phyloP scores from a whole-genome alignment of 805 yeast species.

The Hanseniaspora singularis region DNA sequence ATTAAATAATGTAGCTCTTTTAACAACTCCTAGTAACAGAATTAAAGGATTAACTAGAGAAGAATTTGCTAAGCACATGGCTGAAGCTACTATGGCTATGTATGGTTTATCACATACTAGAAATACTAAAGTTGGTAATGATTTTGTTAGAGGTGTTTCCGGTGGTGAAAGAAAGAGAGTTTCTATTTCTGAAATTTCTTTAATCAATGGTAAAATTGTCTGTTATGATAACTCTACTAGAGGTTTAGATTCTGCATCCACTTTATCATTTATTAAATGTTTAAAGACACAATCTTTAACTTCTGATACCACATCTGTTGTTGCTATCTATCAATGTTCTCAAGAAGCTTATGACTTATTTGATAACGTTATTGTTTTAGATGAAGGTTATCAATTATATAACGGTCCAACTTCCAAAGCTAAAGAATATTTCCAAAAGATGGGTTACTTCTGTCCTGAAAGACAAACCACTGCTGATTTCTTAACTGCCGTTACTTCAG shows the following conservation, averaged over 20 bases:
- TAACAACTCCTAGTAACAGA: conserved; percentile 47
- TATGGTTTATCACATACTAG: conserved; percentile 44
- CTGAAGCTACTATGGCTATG: conserved; percentile 43
- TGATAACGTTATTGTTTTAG: conserved; percentile 41
- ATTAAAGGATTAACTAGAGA: conserved; percentile 41
- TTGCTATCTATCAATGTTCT: conserved; percentile 52
- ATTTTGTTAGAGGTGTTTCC: conserved; percentile 55
- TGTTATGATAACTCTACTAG: conserved; percentile 55
- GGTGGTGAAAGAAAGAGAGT: conserved; percentile 71
- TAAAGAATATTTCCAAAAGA: conserved; percentile 36
- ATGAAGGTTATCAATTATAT: conserved; percentile 46
- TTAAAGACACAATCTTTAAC: conserved; percentile 41
- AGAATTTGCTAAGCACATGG: conserved; percentile 36
- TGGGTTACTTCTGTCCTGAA: conserved; percentile 47
- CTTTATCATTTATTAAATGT: conserved; percentile 44
- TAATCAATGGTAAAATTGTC: conserved; percentile 38
- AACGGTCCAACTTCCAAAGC: conserved; percentile 40
- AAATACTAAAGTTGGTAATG: conserved; percentile 56
- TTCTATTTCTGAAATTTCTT: conserved; percentile 53
- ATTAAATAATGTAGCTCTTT: conserved; percentile 40
- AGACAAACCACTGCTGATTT: conserved; percentile 52
- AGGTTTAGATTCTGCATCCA: conserved; percentile 54
- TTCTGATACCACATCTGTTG: conserved; percentile 40
- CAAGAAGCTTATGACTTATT: conserved; percentile 44
- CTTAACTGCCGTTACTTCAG: conserved; percentile 44